These are phyloP conservation scores for Tylopilus sp. DNA, from an alignment of 1,284 basidiomycete species.

Conservation along the genomic window DNA sequence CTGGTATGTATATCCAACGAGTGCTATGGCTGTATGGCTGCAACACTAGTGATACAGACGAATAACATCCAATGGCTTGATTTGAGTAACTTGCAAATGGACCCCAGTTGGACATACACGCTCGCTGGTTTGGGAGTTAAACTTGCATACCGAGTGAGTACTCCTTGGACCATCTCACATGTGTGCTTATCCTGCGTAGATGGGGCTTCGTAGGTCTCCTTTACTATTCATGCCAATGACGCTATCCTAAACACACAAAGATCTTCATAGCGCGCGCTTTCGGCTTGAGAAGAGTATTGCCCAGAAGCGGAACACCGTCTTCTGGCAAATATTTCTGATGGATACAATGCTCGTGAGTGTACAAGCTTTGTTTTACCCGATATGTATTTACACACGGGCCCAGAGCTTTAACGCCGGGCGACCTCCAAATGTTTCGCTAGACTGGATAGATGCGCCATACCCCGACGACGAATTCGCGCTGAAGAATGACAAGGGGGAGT, in stretches of 20 bases:
- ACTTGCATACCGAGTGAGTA: slow-evolving; percentile 54
- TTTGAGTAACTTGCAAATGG: slow-evolving; percentile 50
- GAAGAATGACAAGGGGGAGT: slow-evolving; percentile 39
- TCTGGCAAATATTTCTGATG: slow-evolving; percentile 62
- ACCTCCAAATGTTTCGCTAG: slow-evolving; percentile 54
- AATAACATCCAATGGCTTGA: slow-evolving; percentile 61
- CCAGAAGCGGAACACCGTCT: slow-evolving; percentile 52
- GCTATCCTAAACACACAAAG: slow-evolving; percentile 35
- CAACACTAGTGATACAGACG: slow-evolving; percentile 38
- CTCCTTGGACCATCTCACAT: not conserved
- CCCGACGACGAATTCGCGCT: slow-evolving; percentile 48
- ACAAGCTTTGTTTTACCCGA: not conserved
- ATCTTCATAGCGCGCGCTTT: slow-evolving; percentile 62
- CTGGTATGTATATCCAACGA: slow-evolving; percentile 44
- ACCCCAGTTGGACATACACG: slow-evolving; percentile 52
- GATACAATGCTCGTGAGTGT: slow-evolving; percentile 58
- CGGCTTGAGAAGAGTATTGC: slow-evolving; percentile 46
- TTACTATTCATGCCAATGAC: not conserved
- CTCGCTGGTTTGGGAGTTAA: slow-evolving; percentile 58
- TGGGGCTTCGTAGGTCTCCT: slow-evolving; percentile 58
- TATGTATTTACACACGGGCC: not conserved
- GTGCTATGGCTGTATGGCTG: not conserved
- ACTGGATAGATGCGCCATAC: slow-evolving; percentile 56
- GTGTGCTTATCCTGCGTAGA: slow-evolving; percentile 40
- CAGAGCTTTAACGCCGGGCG: slow-evolving; percentile 65